A percentile compares a stretch with the other conserved stretches of the same genome.
phyloP scores from a whole-genome alignment of 1,284 basidiomycete genomes.

The Tylopilus orsonianus region DNA sequence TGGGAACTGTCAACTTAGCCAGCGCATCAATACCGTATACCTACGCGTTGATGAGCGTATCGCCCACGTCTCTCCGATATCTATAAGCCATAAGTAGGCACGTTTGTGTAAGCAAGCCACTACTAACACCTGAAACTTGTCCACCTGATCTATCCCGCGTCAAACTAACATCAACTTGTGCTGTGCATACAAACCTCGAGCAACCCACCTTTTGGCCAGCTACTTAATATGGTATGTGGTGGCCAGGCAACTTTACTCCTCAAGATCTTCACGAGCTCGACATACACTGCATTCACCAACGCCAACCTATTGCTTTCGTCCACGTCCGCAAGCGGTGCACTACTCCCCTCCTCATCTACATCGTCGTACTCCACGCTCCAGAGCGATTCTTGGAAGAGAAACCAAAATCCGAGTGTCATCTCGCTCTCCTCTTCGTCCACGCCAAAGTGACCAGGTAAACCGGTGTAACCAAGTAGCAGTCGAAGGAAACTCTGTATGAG shows the following conservation, averaged over 20 bases:
- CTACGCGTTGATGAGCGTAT: constrained; percentile 87
- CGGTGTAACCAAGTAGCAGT: constrained; percentile 73
- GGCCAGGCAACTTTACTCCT: constrained; percentile 77
- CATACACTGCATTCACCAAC: constrained; percentile 76
- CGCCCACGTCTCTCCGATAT: constrained; percentile 86
- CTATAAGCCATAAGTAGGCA: constrained; percentile 38
- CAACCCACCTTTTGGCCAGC: constrained; percentile 69
- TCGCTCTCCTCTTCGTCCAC: constrained; percentile 85
- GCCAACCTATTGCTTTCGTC: constrained; percentile 47
- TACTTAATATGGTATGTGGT: constrained; percentile 39
- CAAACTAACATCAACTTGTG: constrained; percentile 12
- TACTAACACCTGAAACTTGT: constrained; percentile 73
- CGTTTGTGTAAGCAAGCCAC: not conserved
- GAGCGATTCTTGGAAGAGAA: constrained; percentile 82
- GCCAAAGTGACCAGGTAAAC: constrained; percentile 72
- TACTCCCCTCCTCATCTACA: constrained; percentile 40
- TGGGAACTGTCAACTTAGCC: constrained; percentile 33
- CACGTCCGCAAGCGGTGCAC: constrained; percentile 29
- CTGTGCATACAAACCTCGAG: not conserved
- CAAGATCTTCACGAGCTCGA: constrained; percentile 70
- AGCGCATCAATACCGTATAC: constrained; percentile 29
- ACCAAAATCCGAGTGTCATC: constrained; percentile 85
- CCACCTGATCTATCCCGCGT: constrained; percentile 57
- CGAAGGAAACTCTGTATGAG: constrained; percentile 72
- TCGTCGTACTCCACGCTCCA: constrained; percentile 71